Percentiles rank a stretch among this genome's conserved stretches.
phyloP scores from a whole-genome alignment of 2,329 filamentous ascomycete genomes.

The Penicillium thymicola region DNA sequence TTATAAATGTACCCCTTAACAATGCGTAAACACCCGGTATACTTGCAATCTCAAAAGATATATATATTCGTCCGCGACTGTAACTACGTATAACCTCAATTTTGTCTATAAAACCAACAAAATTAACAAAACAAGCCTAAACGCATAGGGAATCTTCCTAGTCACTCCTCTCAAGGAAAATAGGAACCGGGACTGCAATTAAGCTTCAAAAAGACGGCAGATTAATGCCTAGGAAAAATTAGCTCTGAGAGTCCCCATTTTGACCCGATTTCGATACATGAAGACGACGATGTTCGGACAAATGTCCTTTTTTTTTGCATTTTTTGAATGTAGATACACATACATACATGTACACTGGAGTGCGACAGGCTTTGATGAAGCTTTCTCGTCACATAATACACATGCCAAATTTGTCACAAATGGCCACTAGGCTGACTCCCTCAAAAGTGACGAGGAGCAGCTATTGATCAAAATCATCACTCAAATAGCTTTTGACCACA shows the following conservation, averaged over 20 bases:
- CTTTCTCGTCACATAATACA: not conserved
- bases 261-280: not conserved
- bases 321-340: not conserved
- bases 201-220: not conserved
- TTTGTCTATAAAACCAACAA: not conserved
- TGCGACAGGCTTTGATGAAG: not conserved
- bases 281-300: not conserved
- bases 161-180: rapidly evolving
- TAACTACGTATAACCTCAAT: not conserved
- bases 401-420: not conserved
- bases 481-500: not conserved
- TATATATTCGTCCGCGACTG: not conserved
- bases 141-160: not conserved
- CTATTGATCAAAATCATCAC: not conserved
- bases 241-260: not conserved
- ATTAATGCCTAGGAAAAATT: too few species aligned
- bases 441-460: not conserved
- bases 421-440: not conserved
- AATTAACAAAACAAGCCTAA: not conserved
- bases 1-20: rapidly evolving
- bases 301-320: not conserved
- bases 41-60: not conserved
- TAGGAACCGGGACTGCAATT: rapidly evolving
- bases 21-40: rapidly evolving
- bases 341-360: not conserved